Base-by-base conservation (phyloP, 352 stramenopile genomes). In the Globisporangium apiculatum region DNA sequence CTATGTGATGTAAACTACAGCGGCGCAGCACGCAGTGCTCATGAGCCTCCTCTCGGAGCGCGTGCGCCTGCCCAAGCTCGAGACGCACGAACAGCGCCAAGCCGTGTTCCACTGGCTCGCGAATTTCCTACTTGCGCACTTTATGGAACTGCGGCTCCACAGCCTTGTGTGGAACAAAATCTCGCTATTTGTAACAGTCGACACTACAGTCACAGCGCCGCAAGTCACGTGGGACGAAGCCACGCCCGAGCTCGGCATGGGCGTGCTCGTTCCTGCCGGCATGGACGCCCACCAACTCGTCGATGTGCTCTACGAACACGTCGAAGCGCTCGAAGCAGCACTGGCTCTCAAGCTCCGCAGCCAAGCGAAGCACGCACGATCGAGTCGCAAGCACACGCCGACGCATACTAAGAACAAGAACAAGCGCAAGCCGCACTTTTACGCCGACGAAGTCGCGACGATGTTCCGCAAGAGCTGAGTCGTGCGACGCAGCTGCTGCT, bases 111-210 rank as follows among this genome's bases (percentile, higher is more conserved):
- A 79, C 53, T 91, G 84, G 81, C 73, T 94, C 45, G 84, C 79
- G 15, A 88, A 89, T 57, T 63, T 86, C 5, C 58, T 94, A n/a
- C 71, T 94, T 4, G 65, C 84, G 48, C 81, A 94, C 61, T 94
- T 94, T 62, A 88, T 89, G 77, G 81, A 91, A 49, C 60, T 94
- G 46, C 73, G 79, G 49, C 65, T 94, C 15, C 79, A 90, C 62
- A 80, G 73, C 53, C 75, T 91, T 37, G 79, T 94, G 57, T 94
- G 81, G 84, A 94, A 94, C 68, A 89, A 89, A 56, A 67, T 91
- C 31, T 76, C 82, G 60, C 68, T 94, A 15, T 66, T 91, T 10
- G 56, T 91, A 24, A 87, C 76, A 31, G 61, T 69, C 1, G 77
- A 90, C 14, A 47, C 55, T 12, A 38, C 43, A 3, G 51, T 75